Evolutionary conservation across 306 rosid genomes (phyloP), one percentile per base, ranked within the genome.

Genomic region (Dalbergia cochinchinensis): DNA sequence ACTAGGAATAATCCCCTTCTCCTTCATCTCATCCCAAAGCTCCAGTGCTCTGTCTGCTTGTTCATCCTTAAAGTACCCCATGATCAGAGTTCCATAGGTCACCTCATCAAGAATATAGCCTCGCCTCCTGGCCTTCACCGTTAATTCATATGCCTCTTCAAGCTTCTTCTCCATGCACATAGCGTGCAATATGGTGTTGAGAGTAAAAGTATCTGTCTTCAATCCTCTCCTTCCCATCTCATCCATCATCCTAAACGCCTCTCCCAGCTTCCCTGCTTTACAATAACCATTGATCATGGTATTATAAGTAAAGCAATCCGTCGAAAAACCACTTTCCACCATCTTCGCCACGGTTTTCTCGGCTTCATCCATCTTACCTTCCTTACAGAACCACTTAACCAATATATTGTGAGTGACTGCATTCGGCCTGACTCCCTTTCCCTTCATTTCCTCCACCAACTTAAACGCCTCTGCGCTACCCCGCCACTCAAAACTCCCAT

Each of bases 21-120:
- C 80, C 77, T 90, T 90, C 96, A 94, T 89, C 85, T 85, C 91
- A 74, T 89, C 85, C 97, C 99, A 94, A 62, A 94, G 89, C 83
- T 86, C 82, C 69, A 92, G 73, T 12, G 95, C 97, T 83, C 50
- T 85, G 42, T 80, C 88, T 33, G 19, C 84, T 62, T 75, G 82
- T 41, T 86, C 87, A 57, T 79, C 85, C 84, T 87, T 91, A 82
- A 91, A 88, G 91, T 90, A 91, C 65, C 97, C 99, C 86, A 81
- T 84, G 66, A 94, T 91, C 55, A 92, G 86, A 78, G 94, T 91
- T 79, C 97, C 99, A 83, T 91, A 94, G 34, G 90, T 92, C 57
- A 92, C 94, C 86, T 90, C 95, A 62, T 94, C 90, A 78, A 92
- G 81, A 78, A 91, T 82, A 87, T 94, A 94, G 73, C 99, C 99